These are phyloP conservation scores for Cydonia oblonga DNA, from an alignment of 331 rosid genomes.

Conservation along the genomic window DNA sequence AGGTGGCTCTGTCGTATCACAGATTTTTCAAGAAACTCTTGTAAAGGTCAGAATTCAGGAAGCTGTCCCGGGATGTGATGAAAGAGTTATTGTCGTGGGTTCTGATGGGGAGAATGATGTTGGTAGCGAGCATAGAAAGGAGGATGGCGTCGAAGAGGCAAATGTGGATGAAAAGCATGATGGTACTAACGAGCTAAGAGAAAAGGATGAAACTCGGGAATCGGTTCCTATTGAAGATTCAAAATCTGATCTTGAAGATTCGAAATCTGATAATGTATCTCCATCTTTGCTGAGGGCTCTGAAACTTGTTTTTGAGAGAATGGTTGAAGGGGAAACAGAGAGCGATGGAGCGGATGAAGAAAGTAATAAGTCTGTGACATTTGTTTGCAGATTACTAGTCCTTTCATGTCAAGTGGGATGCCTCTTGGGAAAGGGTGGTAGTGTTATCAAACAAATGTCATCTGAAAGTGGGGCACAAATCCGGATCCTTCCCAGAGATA, in stretches of 20 bases:
- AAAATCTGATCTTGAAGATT: not conserved
- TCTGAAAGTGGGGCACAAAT: constrained; percentile 87
- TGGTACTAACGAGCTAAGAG: constrained; percentile 15
- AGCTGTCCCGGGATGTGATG: constrained; percentile 55
- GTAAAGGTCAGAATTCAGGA: constrained; percentile 62
- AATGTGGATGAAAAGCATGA: constrained; percentile 26
- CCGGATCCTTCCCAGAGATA: constrained; percentile 75
- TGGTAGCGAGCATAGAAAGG: constrained; percentile 10
- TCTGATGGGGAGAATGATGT: constrained; percentile 39
- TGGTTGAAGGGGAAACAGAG: constrained; percentile 43
- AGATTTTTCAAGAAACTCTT: constrained; percentile 54
- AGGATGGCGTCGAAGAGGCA: constrained; percentile 30
- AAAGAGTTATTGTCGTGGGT: constrained; percentile 53
- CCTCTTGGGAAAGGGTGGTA: constrained; percentile 84
- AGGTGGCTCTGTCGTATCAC: constrained; percentile 49
- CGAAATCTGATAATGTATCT: constrained; percentile 7
- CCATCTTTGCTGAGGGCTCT: constrained; percentile 52
- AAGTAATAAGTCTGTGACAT: constrained; percentile 20
- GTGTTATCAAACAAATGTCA: constrained; percentile 76
- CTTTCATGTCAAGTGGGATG: constrained; percentile 80
- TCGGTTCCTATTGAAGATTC: constrained; percentile 24
- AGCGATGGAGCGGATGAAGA: constrained; percentile 36
- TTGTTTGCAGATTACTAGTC: constrained; percentile 56
- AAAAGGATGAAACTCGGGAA: constrained; percentile 24
- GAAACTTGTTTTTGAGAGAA: constrained; percentile 52